Evolutionary conservation across 345 rosid genomes (phyloP).

Genomic region (rapeseed (Brassica napus)): Da-Ae NC_063436.1:14236501-14237000

Average conservation of each 20-base stretch:
- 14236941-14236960: too few relatives aligned
- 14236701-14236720: constrained; percentile 20
- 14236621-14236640: constrained; percentile 62
- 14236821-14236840: background rate
- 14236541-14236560: constrained; percentile 49
- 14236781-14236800: background rate
- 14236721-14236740: constrained; percentile 33
- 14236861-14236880: background rate
- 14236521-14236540: constrained; percentile 78
- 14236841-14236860: background rate
- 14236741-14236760: constrained; percentile 10
- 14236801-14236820: constrained; percentile 5
- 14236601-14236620: constrained; percentile 57
- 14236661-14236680: constrained; percentile 6
- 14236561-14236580: constrained; percentile 48
- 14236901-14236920: too few relatives aligned
- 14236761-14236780: constrained; percentile 13
- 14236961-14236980: too few relatives aligned
- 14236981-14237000: too few relatives aligned
- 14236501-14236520: constrained; percentile 60
- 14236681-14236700: too few relatives aligned
- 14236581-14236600: constrained; percentile 52
- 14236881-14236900: too few relatives aligned
- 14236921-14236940: too few relatives aligned
- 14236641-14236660: constrained; percentile 57